Evolutionary conservation across 495 filamentous ascomycete species (phyloP).

Genomic region (Hypoxylon lienhwacheense): DNA sequence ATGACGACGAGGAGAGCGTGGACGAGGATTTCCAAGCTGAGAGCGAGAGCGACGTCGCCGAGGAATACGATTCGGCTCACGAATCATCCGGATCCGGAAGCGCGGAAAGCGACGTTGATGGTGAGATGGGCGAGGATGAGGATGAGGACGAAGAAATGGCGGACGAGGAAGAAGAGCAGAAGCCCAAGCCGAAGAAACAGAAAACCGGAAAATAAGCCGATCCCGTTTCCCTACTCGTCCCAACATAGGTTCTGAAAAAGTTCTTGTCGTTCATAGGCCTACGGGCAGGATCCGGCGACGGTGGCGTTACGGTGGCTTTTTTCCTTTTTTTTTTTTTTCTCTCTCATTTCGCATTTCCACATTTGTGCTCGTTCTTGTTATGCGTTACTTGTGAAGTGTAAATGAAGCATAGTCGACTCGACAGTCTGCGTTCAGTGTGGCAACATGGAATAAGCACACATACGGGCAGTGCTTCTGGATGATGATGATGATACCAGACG

Average conservation of each 20-base stretch:
- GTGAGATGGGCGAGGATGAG: slow-evolving; percentile 39
- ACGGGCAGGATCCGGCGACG: slow-evolving; percentile 17
- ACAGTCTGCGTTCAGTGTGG: not conserved
- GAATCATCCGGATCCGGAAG: slow-evolving; percentile 76
- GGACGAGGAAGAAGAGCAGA: slow-evolving; percentile 42
- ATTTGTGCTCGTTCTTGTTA: too few species aligned
- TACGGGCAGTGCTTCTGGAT: slow-evolving; percentile 1
- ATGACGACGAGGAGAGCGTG: slow-evolving; percentile 91
- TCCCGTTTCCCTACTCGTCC: not conserved
- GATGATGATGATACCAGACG: too few species aligned
- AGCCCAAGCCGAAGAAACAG: slow-evolving; percentile 54
- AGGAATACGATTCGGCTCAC: slow-evolving; percentile 91
- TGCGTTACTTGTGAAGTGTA: too few species aligned
- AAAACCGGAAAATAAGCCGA: slow-evolving; percentile 40
- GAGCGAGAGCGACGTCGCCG: slow-evolving; percentile 90
- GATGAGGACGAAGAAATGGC: slow-evolving; percentile 39
- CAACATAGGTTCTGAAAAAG: slow-evolving; percentile 2
- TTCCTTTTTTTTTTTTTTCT: slow-evolving; percentile 3
- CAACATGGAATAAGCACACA: not conserved
- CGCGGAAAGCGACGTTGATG: slow-evolving; percentile 56
- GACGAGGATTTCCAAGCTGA: slow-evolving; percentile 96
- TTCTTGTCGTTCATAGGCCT: slow-evolving; percentile 22
- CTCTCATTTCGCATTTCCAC: too few species aligned
- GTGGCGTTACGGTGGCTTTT: slow-evolving; percentile 28
- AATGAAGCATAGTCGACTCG: too few species aligned